phyloP scores from a whole-genome alignment of 208 protist species.

The Wallacemonas sp. region DNA sequence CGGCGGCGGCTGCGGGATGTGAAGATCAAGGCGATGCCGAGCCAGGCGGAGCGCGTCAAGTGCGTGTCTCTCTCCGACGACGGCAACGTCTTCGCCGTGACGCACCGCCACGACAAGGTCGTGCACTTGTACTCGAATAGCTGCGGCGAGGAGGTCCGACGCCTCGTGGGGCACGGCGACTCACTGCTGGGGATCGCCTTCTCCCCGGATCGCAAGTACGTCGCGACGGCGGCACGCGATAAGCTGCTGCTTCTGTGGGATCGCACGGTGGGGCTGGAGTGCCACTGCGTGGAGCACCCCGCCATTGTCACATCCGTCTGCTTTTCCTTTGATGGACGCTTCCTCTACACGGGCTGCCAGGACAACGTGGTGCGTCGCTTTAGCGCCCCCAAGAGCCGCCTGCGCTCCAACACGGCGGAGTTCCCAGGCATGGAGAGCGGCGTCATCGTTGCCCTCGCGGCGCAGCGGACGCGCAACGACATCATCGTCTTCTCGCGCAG shows the following conservation, averaged over 20 bases:
- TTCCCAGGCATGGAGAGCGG: slow-evolving; percentile 23
- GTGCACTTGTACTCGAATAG: slow-evolving; percentile 52
- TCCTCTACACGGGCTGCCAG: slow-evolving; percentile 66
- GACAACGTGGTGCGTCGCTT: slow-evolving; percentile 53
- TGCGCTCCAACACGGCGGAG: slow-evolving; percentile 25
- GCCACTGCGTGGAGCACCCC: slow-evolving; percentile 53
- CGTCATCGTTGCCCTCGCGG: slow-evolving; percentile 51
- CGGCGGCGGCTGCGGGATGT: slow-evolving; percentile 28
- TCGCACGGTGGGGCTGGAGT: slow-evolving; percentile 46
- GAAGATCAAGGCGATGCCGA: slow-evolving; percentile 29
- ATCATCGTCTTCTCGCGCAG: slow-evolving; percentile 51
- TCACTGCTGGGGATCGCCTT: slow-evolving; percentile 53
- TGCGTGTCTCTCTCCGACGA: slow-evolving; percentile 47
- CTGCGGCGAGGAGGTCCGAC: slow-evolving; percentile 37
- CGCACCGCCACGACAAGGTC: slow-evolving; percentile 52
- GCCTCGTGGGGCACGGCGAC: slow-evolving; percentile 49
- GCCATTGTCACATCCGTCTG: slow-evolving; percentile 58
- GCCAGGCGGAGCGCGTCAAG: slow-evolving; percentile 48
- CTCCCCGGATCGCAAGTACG: slow-evolving; percentile 55
- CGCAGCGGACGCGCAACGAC: slow-evolving; percentile 47
- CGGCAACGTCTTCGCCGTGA: slow-evolving; percentile 48
- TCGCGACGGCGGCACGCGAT: slow-evolving; percentile 53
- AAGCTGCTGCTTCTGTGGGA: slow-evolving; percentile 57
- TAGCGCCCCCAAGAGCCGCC: slow-evolving; percentile 34
- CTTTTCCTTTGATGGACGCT: slow-evolving; percentile 48